Percentiles rank a stretch among this genome's conserved stretches.
Evolutionary conservation across 2,329 filamentous ascomycete species (phyloP).

Genomic region (Diaporthe australafricana): DNA sequence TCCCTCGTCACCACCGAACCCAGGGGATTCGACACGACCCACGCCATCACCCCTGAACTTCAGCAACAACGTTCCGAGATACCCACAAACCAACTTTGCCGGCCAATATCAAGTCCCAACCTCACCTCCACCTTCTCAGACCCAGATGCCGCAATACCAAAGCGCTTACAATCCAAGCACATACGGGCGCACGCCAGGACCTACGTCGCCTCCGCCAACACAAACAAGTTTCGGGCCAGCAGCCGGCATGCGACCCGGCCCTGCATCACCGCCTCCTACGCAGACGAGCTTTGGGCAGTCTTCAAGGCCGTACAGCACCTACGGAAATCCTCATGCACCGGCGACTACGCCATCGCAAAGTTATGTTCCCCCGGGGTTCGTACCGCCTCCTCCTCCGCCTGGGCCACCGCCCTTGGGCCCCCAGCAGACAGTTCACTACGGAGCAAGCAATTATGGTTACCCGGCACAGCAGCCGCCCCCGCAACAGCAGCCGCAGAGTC

Average conservation of each 20-base stretch:
- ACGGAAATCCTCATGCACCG: constrained; percentile 54
- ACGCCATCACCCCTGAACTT: constrained; percentile 52
- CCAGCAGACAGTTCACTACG: constrained; percentile 71
- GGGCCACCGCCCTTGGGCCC: constrained; percentile 71
- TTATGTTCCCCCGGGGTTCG: constrained; percentile 66
- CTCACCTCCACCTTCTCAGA: constrained; percentile 65
- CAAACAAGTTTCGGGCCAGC: constrained; percentile 50
- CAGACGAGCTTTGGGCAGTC: constrained; percentile 64
- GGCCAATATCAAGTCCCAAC: constrained; percentile 71
- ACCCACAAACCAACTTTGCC: constrained; percentile 65
- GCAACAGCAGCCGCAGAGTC: constrained; percentile 44
- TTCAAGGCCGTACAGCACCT: constrained; percentile 60
- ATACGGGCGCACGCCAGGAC: constrained; percentile 68
- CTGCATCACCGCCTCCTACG: constrained; percentile 68
- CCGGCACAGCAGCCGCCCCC: constrained; percentile 63
- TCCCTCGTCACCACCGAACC: constrained; percentile 55
- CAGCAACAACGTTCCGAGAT: constrained; percentile 54
- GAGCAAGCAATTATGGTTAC: constrained; percentile 53
- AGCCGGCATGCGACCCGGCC: constrained; percentile 47
- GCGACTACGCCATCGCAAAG: constrained; percentile 41
- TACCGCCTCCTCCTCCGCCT: constrained; percentile 73
- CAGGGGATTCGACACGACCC: constrained; percentile 49
- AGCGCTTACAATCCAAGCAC: constrained; percentile 67
- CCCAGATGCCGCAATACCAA: constrained; percentile 55
- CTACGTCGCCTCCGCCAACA: constrained; percentile 58